phyloP scores from a whole-genome alignment of 139 green algal species.

The Marvania coccoides region DNA sequence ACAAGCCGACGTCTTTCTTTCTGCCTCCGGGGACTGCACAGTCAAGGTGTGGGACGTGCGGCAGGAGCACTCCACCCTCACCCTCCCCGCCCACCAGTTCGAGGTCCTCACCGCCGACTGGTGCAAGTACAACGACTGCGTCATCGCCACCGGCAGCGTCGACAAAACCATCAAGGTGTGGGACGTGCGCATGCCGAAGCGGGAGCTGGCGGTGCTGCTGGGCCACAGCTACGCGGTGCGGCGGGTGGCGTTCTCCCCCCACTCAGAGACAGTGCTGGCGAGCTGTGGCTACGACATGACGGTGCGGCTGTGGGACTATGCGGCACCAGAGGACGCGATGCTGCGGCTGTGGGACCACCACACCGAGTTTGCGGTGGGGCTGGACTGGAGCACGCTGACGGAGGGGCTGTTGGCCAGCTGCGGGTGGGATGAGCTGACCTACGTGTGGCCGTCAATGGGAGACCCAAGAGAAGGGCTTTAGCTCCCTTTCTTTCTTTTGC shows the following conservation, averaged over 20 bases:
- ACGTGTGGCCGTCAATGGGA: conserved; percentile 13
- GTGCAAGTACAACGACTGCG: conserved; percentile 97
- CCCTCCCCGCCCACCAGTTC: conserved; percentile 67
- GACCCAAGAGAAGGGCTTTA: conserved; percentile 13
- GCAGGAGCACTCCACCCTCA: conserved; percentile 64
- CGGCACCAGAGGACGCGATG: conserved; percentile 56
- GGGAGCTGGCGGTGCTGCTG: conserved; percentile 52
- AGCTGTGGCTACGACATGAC: conserved; percentile 92
- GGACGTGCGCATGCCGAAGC: conserved; percentile 66
- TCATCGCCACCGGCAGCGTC: conserved; percentile 82
- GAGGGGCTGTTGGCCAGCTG: conserved; percentile 76
- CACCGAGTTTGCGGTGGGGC: conserved; percentile 82
- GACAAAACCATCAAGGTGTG: conserved; percentile 91
- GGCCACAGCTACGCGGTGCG: conserved; percentile 67
- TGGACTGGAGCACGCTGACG: conserved; percentile 77
- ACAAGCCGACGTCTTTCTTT: conserved; percentile 73
- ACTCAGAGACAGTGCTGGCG: conserved; percentile 67
- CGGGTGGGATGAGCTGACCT: conserved; percentile 76
- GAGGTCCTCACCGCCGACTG: conserved; percentile 82
- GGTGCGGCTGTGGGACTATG: conserved; percentile 87
- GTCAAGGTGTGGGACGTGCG: conserved; percentile 84
- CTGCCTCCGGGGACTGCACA: conserved; percentile 73
- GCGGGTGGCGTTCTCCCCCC: conserved; percentile 82
- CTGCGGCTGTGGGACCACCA: conserved; percentile 79
- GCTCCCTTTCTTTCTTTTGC: too few relatives aligned